Percentiles rank a stretch among this genome's conserved stretches.
phyloP scores from a whole-genome alignment of 371 early-diverging fungal species.

The Mortierella sp. region DNA sequence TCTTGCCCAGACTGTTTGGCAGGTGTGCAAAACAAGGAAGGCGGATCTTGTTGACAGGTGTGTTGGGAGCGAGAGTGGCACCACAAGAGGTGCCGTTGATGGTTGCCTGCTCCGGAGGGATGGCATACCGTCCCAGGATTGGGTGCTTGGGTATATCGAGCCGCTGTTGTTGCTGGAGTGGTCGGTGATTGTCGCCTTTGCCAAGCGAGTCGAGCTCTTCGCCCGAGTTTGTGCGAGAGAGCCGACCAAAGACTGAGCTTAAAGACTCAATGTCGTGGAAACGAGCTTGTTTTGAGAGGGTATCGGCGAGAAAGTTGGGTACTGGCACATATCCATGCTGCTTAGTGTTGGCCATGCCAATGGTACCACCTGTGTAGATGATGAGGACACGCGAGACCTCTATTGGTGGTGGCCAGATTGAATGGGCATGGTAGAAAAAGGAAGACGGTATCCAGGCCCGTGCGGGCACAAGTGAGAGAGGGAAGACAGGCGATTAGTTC shows the following conservation, averaged over 20 bases:
- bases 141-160: slow-evolving; percentile 43
- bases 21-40: slow-evolving; percentile 43
- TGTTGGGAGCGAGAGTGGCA: slow-evolving; percentile 36
- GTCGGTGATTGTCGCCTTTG: slow-evolving; percentile 21
- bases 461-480: no score
- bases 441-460: no score
- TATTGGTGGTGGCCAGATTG: slow-evolving; percentile 22
- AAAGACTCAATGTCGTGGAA: slow-evolving; percentile 84
- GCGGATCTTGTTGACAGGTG: slow-evolving; percentile 46
- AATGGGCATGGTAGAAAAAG: no score
- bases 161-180: no score
- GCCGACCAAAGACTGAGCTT: slow-evolving; percentile 50
- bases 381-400: slow-evolving; percentile 86
- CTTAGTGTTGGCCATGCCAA: slow-evolving; percentile 90
- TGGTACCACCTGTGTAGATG: slow-evolving; percentile 96
- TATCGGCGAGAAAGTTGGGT: slow-evolving; percentile 80
- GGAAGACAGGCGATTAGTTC: no score
- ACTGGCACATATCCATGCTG: slow-evolving; percentile 84
- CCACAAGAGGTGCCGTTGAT: slow-evolving; percentile 38
- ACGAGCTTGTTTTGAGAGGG: slow-evolving; percentile 77
- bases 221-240: slow-evolving; percentile 44
- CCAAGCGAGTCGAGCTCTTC: slow-evolving; percentile 29
- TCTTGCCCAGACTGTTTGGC: slow-evolving; percentile 47
- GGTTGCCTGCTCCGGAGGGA: slow-evolving; percentile 35
- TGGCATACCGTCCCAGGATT: slow-evolving; percentile 29